Conservation (phyloP, 176 grass and related monocot species). For the Coix lacrymajobi region DNA sequence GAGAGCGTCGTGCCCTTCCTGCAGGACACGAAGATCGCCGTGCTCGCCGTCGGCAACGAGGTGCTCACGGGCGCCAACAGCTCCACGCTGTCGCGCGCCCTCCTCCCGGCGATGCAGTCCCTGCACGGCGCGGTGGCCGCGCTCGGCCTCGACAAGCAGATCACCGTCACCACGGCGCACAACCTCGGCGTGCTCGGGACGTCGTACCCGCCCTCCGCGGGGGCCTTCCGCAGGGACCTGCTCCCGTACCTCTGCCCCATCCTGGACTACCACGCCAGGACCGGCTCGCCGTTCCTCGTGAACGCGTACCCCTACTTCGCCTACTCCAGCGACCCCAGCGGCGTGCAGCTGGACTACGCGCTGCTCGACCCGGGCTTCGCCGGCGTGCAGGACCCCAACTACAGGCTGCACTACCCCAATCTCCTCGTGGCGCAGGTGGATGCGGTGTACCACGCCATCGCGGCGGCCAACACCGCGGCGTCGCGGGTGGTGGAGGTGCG, state of each 20-base stretch:
- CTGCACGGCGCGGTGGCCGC: constrained; percentile 43
- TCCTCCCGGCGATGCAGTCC: constrained; percentile 56
- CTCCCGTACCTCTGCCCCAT: constrained; percentile 55
- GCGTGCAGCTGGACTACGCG: constrained; percentile 51
- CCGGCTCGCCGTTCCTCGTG: constrained; percentile 51
- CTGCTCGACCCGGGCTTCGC: constrained; percentile 42
- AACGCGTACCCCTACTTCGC: constrained; percentile 84
- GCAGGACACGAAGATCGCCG: constrained; percentile 58
- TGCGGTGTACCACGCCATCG: constrained; percentile 73
- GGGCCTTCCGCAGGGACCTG: constrained; percentile 31
- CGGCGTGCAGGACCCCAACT: constrained; percentile 43
- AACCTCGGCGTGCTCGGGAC: constrained; percentile 42
- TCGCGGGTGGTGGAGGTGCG: constrained; percentile 49
- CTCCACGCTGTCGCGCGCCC: constrained; percentile 14
- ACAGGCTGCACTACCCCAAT: constrained; percentile 57
- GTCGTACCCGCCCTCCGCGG: constrained; percentile 64
- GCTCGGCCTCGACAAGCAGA: constrained; percentile 39
- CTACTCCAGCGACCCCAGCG: constrained; percentile 47
- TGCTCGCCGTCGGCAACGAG: constrained; percentile 71
- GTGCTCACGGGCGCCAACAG: constrained; percentile 60
- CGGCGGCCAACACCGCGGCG: constrained; percentile 42
- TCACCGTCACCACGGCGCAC: constrained; percentile 64
- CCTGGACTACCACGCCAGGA: constrained; percentile 59
- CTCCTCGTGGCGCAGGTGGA: constrained; percentile 74
- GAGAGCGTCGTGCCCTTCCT: constrained; percentile 38